These are phyloP conservation scores for Globisporangium cederbergense DNA, from an alignment of 352 stramenopile genomes.

Conservation along the genomic window DNA sequence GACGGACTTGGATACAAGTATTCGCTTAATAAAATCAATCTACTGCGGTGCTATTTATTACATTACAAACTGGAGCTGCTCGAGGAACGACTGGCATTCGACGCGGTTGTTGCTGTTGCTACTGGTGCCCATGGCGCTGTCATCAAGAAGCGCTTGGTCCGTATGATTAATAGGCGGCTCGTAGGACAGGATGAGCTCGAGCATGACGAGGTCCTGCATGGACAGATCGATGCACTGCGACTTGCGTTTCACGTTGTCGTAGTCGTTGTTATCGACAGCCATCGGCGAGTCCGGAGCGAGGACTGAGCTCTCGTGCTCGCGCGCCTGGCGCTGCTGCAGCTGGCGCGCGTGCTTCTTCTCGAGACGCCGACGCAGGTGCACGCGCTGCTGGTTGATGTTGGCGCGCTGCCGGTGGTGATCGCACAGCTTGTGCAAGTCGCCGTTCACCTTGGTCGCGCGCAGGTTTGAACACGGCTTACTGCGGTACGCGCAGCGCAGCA, in stretches of 20 bases:
- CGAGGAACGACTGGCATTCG: neutral
- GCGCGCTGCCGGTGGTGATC: slow-evolving; percentile 36
- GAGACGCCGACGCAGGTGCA: slow-evolving; percentile 25
- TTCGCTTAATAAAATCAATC: no score
- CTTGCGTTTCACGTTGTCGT: no score
- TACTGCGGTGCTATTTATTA: neutral
- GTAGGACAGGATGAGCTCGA: slow-evolving; percentile 3
- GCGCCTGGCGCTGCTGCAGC: neutral
- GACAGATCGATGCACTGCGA: neutral
- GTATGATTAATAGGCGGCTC: neutral
- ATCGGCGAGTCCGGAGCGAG: neutral
- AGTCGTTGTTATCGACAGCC: neutral
- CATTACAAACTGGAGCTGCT: neutral
- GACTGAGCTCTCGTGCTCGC: no score
- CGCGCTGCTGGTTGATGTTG: slow-evolving; percentile 41
- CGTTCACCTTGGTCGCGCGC: slow-evolving; percentile 43
- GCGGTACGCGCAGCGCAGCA: slow-evolving; percentile 27
- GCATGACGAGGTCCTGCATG: slow-evolving; percentile 5
- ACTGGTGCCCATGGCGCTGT: no score
- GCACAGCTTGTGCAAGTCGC: slow-evolving; percentile 43
- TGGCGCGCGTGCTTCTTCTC: slow-evolving; percentile 13
- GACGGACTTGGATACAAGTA: no score
- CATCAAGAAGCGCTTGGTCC: no score
- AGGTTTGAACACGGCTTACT: slow-evolving; percentile 32
- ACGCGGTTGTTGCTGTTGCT: neutral